These are phyloP conservation scores for Syzygium malaccense DNA, from an alignment of 441 rosid genomes.

Conservation along the genomic window DNA sequence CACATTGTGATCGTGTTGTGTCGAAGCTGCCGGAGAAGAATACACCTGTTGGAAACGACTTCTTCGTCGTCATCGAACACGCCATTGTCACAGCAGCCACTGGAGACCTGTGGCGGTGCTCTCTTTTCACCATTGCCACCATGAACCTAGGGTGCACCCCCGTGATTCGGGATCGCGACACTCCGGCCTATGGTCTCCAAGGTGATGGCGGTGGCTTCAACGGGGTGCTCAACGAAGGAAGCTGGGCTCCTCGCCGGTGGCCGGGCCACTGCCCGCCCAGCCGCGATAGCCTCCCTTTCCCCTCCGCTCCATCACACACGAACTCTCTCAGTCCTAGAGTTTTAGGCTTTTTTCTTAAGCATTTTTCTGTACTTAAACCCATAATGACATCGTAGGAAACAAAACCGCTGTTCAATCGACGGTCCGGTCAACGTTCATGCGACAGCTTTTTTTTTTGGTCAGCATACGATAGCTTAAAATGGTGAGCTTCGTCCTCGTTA, in stretches of 20 bases:
- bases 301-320: not conserved
- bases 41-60: not conserved
- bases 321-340: not conserved
- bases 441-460: too few relatives aligned
- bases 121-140: rapidly evolving
- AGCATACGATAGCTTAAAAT: not conserved
- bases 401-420: not conserved
- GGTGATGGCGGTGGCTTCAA: not conserved
- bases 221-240: not conserved
- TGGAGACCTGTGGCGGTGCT: rapidly evolving
- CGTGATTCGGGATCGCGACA: rapidly evolving
- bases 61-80: not conserved
- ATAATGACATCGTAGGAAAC: not conserved
- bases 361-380: not conserved
- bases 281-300: rapidly evolving
- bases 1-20: rapidly evolving
- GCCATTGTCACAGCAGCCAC: not conserved
- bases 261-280: rapidly evolving
- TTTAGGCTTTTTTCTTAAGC: not conserved
- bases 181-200: rapidly evolving
- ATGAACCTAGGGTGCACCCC: not conserved
- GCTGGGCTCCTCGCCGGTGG: not conserved
- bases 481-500: not conserved
- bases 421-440: not conserved
- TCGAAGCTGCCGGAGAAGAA: not conserved